These are phyloP conservation scores for Ogataea nonfermentans DNA, from an alignment of 805 yeast species.

Conservation along the genomic window DNA sequence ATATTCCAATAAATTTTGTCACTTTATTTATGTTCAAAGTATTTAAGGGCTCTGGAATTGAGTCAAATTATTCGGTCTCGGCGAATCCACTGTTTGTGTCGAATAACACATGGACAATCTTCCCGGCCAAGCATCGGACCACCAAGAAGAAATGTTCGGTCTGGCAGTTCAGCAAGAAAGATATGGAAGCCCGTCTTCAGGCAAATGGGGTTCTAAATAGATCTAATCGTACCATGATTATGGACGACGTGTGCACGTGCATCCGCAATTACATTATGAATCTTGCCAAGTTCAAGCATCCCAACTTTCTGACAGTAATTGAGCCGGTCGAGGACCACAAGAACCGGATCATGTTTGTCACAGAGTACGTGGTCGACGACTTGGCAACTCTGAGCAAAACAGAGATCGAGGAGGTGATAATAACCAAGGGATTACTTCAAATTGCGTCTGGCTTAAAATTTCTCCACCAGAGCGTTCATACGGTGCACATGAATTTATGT, in stretches of 20 bases:
- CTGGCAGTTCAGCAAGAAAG: slow-evolving; percentile 81
- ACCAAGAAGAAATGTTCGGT: slow-evolving; percentile 70
- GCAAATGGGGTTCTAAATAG: slow-evolving; percentile 49
- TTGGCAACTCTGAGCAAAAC: slow-evolving; percentile 34
- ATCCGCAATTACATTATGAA: slow-evolving; percentile 67
- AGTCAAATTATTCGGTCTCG: slow-evolving; percentile 65
- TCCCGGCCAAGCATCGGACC: slow-evolving; percentile 73
- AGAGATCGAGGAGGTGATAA: slow-evolving; percentile 66
- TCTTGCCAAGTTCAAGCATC: slow-evolving; percentile 83
- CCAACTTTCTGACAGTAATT: slow-evolving; percentile 74
- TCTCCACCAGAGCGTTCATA: slow-evolving; percentile 71
- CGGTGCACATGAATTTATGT: slow-evolving; percentile 72
- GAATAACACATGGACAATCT: slow-evolving; percentile 81
- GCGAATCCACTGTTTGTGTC: slow-evolving; percentile 62
- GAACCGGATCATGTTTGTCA: slow-evolving; percentile 73
- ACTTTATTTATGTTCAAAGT: slow-evolving; percentile 46
- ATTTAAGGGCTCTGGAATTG: slow-evolving; percentile 57
- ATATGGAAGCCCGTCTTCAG: slow-evolving; percentile 55
- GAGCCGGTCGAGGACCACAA: slow-evolving; percentile 91
- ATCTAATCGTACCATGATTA: slow-evolving; percentile 46
- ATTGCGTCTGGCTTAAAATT: slow-evolving; percentile 76
- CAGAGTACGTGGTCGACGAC: slow-evolving; percentile 63
- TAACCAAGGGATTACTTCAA: slow-evolving; percentile 78
- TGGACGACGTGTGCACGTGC: slow-evolving; percentile 64
- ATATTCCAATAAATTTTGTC: not conserved